Evolutionary conservation across 2,329 filamentous ascomycete species (phyloP).

Genomic region (Aspergillus tamarii): DNA sequence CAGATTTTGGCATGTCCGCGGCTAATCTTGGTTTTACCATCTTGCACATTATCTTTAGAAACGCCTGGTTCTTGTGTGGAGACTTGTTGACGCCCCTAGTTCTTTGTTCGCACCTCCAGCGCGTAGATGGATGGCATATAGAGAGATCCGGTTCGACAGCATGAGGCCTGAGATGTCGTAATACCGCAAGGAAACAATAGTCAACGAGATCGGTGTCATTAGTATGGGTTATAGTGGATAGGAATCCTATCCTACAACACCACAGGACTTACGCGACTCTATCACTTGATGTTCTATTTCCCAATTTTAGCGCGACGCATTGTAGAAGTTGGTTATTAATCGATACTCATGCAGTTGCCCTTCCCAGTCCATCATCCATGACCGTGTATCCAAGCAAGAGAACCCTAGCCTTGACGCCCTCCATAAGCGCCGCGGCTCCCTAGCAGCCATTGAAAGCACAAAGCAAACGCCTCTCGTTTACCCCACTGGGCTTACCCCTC

Average conservation of each 20-base stretch:
- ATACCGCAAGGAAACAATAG: not conserved
- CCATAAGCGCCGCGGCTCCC: not conserved
- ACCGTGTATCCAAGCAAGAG: not conserved
- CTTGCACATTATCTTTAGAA: not conserved
- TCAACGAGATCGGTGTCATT: not conserved
- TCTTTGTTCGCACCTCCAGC: not conserved
- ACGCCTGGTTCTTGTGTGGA: not conserved
- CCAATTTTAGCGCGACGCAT: not conserved
- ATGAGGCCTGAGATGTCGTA: not conserved
- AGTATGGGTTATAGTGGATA: not conserved
- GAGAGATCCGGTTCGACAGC: not conserved
- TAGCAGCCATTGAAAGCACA: not conserved
- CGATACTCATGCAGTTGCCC: not conserved
- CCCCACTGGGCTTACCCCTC: conserved; percentile 3
- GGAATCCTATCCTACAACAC: not conserved
- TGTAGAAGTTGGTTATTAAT: not conserved
- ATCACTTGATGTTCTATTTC: not conserved
- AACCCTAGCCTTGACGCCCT: not conserved
- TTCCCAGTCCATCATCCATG: not conserved
- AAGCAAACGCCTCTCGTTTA: conserved; percentile 1
- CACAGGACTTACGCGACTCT: not conserved
- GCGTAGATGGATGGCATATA: not conserved
- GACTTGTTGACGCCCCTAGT: not conserved
- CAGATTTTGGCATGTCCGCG: not conserved
- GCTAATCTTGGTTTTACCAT: not conserved